These are phyloP conservation scores for Penicillium odoratum DNA, from an alignment of 495 filamentous ascomycete species.

Conservation along the genomic window DNA sequence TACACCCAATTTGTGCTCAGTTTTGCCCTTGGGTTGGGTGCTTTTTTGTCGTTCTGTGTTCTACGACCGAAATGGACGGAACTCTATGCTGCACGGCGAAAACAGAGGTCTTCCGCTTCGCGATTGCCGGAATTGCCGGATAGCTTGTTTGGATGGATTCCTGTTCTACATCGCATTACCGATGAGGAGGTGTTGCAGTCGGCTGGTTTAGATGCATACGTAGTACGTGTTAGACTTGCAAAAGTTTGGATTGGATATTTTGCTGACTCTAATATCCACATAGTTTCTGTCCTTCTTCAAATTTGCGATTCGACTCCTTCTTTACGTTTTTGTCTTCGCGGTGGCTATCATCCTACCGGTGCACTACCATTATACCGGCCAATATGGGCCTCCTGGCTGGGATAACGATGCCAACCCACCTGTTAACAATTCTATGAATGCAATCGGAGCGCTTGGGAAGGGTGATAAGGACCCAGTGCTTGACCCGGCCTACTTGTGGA, in stretches of 20 bases:
- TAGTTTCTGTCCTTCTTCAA: slow-evolving; percentile 94
- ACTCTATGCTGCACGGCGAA: slow-evolving; percentile 87
- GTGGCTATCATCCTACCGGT: slow-evolving; percentile 80
- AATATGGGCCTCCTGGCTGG: slow-evolving; percentile 44
- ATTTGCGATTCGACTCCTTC: slow-evolving; percentile 83
- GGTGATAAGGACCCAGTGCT: slow-evolving; percentile 31
- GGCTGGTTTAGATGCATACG: slow-evolving; percentile 92
- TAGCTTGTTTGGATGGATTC: slow-evolving; percentile 92
- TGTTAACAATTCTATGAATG: slow-evolving; percentile 15
- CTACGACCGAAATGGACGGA: slow-evolving; percentile 89
- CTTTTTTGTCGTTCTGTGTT: slow-evolving; percentile 67
- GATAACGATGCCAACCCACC: slow-evolving; percentile 27
- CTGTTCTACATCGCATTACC: slow-evolving; percentile 80
- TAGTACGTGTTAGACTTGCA: slow-evolving; percentile 54
- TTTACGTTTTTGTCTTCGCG: slow-evolving; percentile 76
- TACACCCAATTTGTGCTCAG: slow-evolving; percentile 62
- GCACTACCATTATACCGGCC: slow-evolving; percentile 66
- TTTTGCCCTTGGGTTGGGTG: slow-evolving; percentile 53
- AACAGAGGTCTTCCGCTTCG: slow-evolving; percentile 65
- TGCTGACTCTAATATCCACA: neutral
- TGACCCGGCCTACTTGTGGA: slow-evolving; percentile 73
- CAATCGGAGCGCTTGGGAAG: slow-evolving; percentile 18
- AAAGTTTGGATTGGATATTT: neutral
- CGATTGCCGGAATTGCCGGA: slow-evolving; percentile 80
- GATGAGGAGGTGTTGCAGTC: slow-evolving; percentile 88